Evolutionary conservation across 129 eudicot genomes (phyloP).

Genomic region (Chrysanthemum lavandulifolium): DNA sequence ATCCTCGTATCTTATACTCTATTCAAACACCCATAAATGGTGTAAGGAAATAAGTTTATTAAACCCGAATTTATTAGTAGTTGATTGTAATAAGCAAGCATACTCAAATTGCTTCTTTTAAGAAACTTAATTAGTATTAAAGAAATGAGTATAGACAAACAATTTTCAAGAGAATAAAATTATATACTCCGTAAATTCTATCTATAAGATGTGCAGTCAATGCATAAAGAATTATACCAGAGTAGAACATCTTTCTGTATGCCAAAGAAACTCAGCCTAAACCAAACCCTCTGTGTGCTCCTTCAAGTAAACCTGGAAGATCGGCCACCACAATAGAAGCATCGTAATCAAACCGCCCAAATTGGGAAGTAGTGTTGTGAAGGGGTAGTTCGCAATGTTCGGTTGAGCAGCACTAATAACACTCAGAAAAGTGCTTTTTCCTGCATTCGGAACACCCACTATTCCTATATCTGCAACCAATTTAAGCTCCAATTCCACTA

Average conservation of each 20-base stretch:
- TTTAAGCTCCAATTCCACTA: conserved; percentile 92
- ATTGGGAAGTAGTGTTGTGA: conserved; percentile 90
- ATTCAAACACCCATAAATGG: no score
- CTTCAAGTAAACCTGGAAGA: conserved; percentile 95
- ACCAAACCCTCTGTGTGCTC: conserved; percentile 95
- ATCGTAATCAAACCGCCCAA: conserved; percentile 75
- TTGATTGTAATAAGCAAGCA: no score
- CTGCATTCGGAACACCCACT: conserved; percentile 95
- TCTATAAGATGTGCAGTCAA: background rate
- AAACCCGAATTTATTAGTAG: no score
- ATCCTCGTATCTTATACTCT: no score
- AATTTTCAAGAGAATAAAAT: no score
- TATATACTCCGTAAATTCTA: no score
- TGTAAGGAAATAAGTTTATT: no score
- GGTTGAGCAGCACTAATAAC: conserved; percentile 95
- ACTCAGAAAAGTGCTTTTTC: conserved; percentile 87
- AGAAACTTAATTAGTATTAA: no score
- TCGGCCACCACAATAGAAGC: conserved; percentile 91
- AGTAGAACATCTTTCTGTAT: conserved; percentile 91
- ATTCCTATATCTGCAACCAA: conserved; percentile 97
- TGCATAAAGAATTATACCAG: conserved; percentile 53
- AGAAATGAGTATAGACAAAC: no score
- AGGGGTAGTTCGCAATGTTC: conserved; percentile 87
- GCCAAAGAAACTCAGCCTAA: conserved; percentile 92
- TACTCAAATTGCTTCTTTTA: no score